phyloP scores from a whole-genome alignment of 2,329 filamentous ascomycete genomes.

The Penicillium sp. region DNA sequence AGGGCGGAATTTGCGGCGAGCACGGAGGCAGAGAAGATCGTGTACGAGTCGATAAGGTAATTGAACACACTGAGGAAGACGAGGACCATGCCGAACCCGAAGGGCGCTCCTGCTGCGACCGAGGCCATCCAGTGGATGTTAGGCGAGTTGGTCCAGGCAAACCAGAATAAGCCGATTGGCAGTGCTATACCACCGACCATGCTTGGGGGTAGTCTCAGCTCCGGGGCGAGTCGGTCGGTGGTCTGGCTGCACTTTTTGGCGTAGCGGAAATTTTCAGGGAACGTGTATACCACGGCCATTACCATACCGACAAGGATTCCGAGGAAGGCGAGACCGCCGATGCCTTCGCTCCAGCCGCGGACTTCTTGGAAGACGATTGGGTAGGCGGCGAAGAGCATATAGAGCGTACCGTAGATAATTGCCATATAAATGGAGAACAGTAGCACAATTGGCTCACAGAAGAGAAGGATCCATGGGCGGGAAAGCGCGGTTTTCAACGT shows the following conservation, averaged over 20 bases:
- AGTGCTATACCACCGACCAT: constrained; percentile 44
- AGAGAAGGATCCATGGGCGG: constrained; percentile 32
- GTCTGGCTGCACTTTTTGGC: constrained; percentile 24
- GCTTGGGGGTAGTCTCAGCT: constrained; percentile 53
- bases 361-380: constrained; percentile 31
- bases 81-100: constrained; percentile 29
- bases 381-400: constrained; percentile 35
- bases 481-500: constrained; percentile 28
- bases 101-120: constrained; percentile 27
- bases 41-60: constrained; percentile 30
- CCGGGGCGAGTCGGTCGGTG: constrained; percentile 49
- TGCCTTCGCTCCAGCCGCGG: constrained; percentile 32
- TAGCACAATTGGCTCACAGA: constrained; percentile 33
- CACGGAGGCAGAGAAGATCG: constrained; percentile 29
- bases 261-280: constrained; percentile 37
- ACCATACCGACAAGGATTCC: constrained; percentile 35
- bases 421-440: constrained; percentile 33
- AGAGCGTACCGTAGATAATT: constrained; percentile 33
- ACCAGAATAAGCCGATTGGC: constrained; percentile 34
- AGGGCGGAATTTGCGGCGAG: constrained; percentile 28
- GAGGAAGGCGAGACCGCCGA: constrained; percentile 30
- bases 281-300: constrained; percentile 23
- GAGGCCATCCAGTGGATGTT: constrained; percentile 26
- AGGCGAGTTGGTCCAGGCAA: constrained; percentile 34
- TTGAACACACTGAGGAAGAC: constrained; percentile 29